Percentiles rank a stretch among this genome's conserved stretches.
Evolutionary conservation across 2,329 filamentous ascomycete genomes (phyloP).

Genomic region (Pezicula radicicola): DNA sequence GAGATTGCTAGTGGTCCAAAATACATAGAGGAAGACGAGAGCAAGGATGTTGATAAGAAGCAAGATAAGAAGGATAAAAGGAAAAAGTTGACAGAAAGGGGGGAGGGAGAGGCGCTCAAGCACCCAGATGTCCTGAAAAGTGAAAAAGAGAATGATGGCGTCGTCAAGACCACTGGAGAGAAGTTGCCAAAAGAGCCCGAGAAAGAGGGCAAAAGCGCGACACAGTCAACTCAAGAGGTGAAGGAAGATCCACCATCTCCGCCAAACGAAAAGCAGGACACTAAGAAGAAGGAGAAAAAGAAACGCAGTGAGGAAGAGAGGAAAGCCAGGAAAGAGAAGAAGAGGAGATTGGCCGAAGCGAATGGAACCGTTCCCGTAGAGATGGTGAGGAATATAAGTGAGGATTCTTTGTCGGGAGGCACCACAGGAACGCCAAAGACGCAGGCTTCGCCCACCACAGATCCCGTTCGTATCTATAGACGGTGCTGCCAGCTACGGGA

Average conservation of each 20-base stretch:
- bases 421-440: constrained; percentile 38
- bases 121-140: constrained; percentile 58
- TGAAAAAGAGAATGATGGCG: constrained; percentile 48
- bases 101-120: constrained; percentile 73
- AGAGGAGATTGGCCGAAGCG: constrained; percentile 77
- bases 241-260: constrained; percentile 9
- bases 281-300: constrained; percentile 91
- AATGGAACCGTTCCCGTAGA: constrained; percentile 87
- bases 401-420: constrained; percentile 41
- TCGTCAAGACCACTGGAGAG: constrained; percentile 41
- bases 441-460: constrained; percentile 76
- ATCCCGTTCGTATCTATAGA: constrained; percentile 88
- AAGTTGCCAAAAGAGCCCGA: constrained; percentile 36
- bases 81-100: constrained; percentile 63
- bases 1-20: constrained; percentile 88
- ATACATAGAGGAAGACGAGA: constrained; percentile 59
- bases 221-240: constrained; percentile 25
- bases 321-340: constrained; percentile 88
- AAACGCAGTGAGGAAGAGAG: constrained; percentile 91
- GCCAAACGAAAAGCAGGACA: constrained; percentile 37
- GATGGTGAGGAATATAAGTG: constrained; percentile 66
- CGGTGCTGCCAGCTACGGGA: constrained; percentile 92
- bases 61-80: constrained; percentile 61
- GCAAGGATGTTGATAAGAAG: constrained; percentile 41
- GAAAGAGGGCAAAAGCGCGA: constrained; percentile 20